Evolutionary conservation across 768 basidiomycete species (phyloP).

Genomic region (Xerocomus spinulosus): DNA sequence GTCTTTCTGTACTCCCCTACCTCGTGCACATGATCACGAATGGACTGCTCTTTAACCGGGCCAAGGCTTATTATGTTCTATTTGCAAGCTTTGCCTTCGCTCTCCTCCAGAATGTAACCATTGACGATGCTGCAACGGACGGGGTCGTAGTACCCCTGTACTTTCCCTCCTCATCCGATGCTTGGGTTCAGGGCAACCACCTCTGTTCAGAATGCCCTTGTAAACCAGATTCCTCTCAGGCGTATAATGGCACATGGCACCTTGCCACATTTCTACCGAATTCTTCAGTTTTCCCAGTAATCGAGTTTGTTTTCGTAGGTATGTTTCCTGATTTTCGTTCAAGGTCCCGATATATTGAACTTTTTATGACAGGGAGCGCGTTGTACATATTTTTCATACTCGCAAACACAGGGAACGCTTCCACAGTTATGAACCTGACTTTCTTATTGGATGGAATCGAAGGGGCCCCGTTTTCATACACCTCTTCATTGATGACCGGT

Average conservation of each 20-base stretch:
- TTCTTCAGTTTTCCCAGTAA: neutral
- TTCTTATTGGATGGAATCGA: neutral
- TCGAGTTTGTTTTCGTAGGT: slow-evolving; percentile 14
- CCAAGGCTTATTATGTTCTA: neutral
- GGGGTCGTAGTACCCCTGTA: slow-evolving; percentile 10
- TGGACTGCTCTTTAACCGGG: too few species aligned
- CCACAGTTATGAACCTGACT: neutral
- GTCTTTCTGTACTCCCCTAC: too few species aligned
- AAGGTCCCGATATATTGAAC: neutral
- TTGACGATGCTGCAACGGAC: slow-evolving; percentile 10
- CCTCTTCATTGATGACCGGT: neutral
- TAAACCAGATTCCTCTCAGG: neutral
- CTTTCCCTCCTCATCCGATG: neutral
- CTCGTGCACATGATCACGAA: too few species aligned
- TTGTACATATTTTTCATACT: slow-evolving; percentile 17
- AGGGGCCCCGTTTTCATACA: slow-evolving; percentile 1
- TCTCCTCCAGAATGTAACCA: slow-evolving; percentile 9
- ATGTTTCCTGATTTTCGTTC: neutral
- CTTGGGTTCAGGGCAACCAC: slow-evolving; percentile 7
- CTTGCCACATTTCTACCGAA: neutral
- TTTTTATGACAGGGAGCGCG: slow-evolving; percentile 5
- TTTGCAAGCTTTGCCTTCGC: slow-evolving; percentile 2
- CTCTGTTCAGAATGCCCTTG: neutral
- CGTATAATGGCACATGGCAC: slow-evolving; percentile 17
- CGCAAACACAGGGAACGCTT: neutral